Evolutionary conservation across 2,329 filamentous ascomycete species (phyloP).

Genomic region (Pseudogymnoascus sp.): DNA sequence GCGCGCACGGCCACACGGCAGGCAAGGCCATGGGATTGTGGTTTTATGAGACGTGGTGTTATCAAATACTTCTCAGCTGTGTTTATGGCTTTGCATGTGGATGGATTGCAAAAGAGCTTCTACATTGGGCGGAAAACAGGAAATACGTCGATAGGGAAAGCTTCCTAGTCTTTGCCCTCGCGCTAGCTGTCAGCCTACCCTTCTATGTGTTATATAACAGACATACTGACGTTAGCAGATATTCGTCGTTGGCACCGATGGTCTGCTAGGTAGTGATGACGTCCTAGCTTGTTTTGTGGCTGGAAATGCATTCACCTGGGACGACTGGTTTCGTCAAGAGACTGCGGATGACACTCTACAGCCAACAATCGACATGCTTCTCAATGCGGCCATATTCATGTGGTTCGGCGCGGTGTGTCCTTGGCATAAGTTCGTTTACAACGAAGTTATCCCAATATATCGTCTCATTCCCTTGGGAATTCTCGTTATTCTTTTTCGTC

Average conservation of each 20-base stretch:
- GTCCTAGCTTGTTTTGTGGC: constrained; percentile 85
- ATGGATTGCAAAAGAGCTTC: constrained; percentile 71
- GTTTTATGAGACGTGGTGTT: constrained; percentile 76
- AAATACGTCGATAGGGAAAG: constrained; percentile 25
- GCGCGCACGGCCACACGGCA: constrained; percentile 42
- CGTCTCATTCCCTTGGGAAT: constrained; percentile 65
- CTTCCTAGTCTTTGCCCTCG: constrained; percentile 49
- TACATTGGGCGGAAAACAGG: constrained; percentile 63
- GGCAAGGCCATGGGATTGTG: constrained; percentile 63
- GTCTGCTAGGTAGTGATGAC: constrained; percentile 79
- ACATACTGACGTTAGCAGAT: no score
- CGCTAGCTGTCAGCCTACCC: no score
- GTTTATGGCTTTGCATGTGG: constrained; percentile 69
- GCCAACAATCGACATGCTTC: constrained; percentile 82
- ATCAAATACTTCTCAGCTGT: constrained; percentile 68
- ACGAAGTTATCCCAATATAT: constrained; percentile 61
- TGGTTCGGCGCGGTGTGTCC: constrained; percentile 82
- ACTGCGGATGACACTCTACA: constrained; percentile 81
- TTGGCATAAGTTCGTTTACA: constrained; percentile 61
- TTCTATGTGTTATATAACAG: no score
- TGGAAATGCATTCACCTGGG: constrained; percentile 80
- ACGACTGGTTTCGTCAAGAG: constrained; percentile 83
- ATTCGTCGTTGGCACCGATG: constrained; percentile 77
- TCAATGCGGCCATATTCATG: constrained; percentile 78
- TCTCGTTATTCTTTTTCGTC: constrained; percentile 56